These are phyloP conservation scores for Leptodontidium sp. DNA, from an alignment of 2,329 filamentous ascomycete genomes.

Conservation along the genomic window DNA sequence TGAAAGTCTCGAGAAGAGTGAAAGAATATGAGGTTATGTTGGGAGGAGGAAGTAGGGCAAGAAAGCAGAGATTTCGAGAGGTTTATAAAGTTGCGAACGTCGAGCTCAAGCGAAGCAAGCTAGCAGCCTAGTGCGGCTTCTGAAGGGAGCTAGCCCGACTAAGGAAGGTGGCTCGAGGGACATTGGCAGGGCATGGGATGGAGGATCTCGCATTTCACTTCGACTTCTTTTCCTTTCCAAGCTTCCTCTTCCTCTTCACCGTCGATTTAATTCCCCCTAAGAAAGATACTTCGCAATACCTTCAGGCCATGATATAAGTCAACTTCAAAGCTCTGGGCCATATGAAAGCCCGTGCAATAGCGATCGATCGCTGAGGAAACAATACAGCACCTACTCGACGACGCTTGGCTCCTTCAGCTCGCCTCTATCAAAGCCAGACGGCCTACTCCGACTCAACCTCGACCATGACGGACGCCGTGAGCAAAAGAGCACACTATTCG, in stretches of 20 bases:
- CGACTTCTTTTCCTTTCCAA: not conserved
- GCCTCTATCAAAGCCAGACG: not conserved
- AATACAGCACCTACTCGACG: no score
- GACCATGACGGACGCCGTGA: slow-evolving; percentile 36
- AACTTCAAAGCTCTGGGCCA: not conserved
- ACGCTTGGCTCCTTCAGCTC: not conserved
- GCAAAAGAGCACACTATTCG: slow-evolving; percentile 74
- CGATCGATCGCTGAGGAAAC: no score
- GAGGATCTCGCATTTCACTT: no score
- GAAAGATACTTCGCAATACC: not conserved
- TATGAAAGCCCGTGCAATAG: not conserved
- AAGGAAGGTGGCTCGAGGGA: not conserved
- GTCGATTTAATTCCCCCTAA: not conserved
- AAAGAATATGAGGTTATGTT: slow-evolving; percentile 21
- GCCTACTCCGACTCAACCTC: not conserved
- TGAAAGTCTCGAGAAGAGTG: slow-evolving; percentile 6
- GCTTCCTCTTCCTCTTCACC: not conserved
- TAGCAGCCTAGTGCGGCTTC: not conserved
- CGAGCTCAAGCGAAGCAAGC: slow-evolving; percentile 13
- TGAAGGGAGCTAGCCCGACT: slow-evolving; percentile 1
- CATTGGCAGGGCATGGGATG: no score
- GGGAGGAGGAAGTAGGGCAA: not conserved
- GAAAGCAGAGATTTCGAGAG: slow-evolving; percentile 1
- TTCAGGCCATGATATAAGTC: not conserved
- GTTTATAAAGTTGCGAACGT: slow-evolving; percentile 4